phyloP scores from a whole-genome alignment of 2,329 filamentous ascomycete genomes.

The Chrysoporthe puriensis region DNA sequence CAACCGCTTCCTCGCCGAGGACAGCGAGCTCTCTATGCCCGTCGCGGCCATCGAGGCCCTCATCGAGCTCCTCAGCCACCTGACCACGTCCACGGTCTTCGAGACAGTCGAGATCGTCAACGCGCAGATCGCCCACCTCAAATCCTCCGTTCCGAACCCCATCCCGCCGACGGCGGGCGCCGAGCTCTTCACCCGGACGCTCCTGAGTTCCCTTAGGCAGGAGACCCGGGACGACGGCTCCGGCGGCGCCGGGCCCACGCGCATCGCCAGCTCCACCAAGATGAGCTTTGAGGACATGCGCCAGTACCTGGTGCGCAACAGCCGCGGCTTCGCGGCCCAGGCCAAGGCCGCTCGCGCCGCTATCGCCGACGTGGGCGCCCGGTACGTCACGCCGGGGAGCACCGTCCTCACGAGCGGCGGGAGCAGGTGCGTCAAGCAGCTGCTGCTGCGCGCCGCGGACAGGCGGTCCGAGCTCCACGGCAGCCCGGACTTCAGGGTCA shows the following conservation, averaged over 20 bases:
- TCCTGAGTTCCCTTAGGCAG: constrained; percentile 74
- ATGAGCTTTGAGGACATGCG: constrained; percentile 80
- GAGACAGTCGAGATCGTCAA: constrained; percentile 85
- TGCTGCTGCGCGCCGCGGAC: constrained; percentile 76
- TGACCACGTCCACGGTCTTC: constrained; percentile 82
- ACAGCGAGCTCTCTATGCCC: constrained; percentile 90
- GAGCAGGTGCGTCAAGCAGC: constrained; percentile 77
- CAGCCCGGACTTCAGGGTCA: constrained; percentile 74
- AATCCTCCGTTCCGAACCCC: constrained; percentile 79
- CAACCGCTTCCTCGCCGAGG: constrained; percentile 58
- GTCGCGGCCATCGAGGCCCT: constrained; percentile 69
- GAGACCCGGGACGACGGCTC: constrained; percentile 40
- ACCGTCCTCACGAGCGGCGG: constrained; percentile 91
- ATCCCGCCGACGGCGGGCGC: constrained; percentile 92
- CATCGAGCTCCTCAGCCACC: constrained; percentile 81
- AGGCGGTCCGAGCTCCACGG: constrained; percentile 56
- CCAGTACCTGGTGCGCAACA: constrained; percentile 83
- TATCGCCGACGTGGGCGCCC: constrained; percentile 78
- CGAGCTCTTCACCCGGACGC: constrained; percentile 92
- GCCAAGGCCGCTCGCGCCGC: constrained; percentile 84
- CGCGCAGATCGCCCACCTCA: constrained; percentile 76
- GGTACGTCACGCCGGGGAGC: constrained; percentile 77
- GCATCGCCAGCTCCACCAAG: constrained; percentile 38
- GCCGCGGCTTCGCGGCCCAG: constrained; percentile 81
- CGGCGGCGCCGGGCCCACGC: constrained; percentile 32